phyloP scores from a whole-genome alignment of 2,329 filamentous ascomycete species.

The Talaromyces sp. region DNA sequence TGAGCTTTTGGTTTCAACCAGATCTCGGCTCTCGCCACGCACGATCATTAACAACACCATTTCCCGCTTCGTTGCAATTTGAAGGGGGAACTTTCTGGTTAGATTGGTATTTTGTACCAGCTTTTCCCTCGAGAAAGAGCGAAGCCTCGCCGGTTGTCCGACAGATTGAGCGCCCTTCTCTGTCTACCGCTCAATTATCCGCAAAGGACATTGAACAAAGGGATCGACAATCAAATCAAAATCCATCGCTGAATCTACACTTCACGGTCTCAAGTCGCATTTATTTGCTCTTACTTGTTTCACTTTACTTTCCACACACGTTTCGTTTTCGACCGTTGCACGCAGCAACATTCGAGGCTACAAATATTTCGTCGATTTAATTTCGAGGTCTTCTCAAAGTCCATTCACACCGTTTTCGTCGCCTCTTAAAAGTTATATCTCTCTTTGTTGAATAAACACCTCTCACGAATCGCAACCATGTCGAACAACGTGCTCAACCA shows the following conservation, averaged over 20 bases:
- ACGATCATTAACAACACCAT: background rate
- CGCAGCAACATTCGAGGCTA: background rate
- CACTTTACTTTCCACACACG: background rate
- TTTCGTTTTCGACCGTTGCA: background rate
- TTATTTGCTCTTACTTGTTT: background rate
- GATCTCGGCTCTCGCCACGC: background rate
- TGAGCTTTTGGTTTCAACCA: background rate
- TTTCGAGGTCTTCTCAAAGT: background rate
- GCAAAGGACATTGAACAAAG: background rate
- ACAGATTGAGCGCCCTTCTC: background rate
- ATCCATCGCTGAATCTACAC: background rate
- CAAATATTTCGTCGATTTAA: background rate
- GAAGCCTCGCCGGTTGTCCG: background rate
- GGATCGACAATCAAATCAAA: background rate
- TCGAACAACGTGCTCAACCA: slow-evolving; percentile 44
- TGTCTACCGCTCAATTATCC: background rate
- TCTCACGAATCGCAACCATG: slow-evolving; percentile 10
- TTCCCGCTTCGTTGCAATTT: background rate
- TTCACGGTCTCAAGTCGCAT: background rate
- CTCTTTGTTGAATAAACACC: background rate
- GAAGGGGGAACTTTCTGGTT: background rate
- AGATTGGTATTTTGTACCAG: background rate
- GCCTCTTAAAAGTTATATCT: background rate
- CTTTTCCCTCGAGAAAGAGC: background rate
- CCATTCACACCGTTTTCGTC: background rate